phyloP scores from a whole-genome alignment of 192 early-diverging fungal species.

The Dissophora ornata region DNA sequence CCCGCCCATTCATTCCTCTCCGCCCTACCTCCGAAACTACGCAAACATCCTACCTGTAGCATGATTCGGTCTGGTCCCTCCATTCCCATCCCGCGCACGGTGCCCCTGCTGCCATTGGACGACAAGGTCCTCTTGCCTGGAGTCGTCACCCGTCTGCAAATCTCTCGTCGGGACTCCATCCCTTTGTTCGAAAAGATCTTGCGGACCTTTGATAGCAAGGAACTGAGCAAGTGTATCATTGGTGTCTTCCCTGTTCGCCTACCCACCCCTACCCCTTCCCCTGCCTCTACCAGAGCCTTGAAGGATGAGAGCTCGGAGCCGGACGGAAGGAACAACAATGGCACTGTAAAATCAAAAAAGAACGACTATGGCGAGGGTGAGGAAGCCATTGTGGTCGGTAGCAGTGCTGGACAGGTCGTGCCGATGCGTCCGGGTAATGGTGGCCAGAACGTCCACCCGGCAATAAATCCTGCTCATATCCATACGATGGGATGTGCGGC shows the following conservation, averaged over 20 bases:
- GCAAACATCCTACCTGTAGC: not conserved
- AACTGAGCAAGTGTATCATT: constrained; percentile 53
- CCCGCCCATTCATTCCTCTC: not conserved
- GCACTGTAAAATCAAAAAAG: not conserved
- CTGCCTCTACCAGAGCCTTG: not conserved
- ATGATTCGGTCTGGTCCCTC: constrained; percentile 29
- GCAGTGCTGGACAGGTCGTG: constrained; percentile 20
- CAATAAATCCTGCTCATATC: constrained; percentile 30
- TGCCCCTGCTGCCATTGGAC: constrained; percentile 62
- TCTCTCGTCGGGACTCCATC: constrained; percentile 66
- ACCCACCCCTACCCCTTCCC: not conserved
- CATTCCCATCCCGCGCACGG: constrained; percentile 55
- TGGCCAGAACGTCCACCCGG: not conserved
- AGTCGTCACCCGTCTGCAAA: constrained; percentile 67
- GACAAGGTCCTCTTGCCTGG: constrained; percentile 74
- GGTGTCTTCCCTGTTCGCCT: constrained; percentile 54
- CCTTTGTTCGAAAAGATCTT: constrained; percentile 63
- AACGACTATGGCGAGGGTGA: not conserved
- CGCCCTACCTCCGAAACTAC: not conserved
- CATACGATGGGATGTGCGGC: constrained; percentile 61
- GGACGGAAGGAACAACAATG: constrained; percentile 7
- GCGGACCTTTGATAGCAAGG: constrained; percentile 51
- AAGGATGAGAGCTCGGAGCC: not conserved
- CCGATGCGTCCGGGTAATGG: constrained; percentile 4
- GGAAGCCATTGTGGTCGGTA: constrained; percentile 5